A percentile compares a stretch with the other conserved stretches of the same genome.
These are phyloP conservation scores for Trichoderma gamsii DNA, from an alignment of 495 filamentous ascomycete genomes.

Conservation along the genomic window DNA sequence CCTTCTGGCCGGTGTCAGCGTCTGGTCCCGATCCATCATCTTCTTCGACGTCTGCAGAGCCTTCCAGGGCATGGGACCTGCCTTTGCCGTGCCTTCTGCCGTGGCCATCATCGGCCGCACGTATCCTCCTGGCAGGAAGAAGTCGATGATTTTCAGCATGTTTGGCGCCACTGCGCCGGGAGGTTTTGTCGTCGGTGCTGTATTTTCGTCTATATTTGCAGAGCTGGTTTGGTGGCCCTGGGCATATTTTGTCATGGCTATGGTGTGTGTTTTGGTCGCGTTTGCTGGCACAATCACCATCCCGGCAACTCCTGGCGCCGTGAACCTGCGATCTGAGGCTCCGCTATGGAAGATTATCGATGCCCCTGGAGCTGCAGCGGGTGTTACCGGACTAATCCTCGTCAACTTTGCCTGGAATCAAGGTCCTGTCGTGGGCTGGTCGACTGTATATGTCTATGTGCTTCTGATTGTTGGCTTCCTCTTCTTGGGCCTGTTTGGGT, in stretches of 20 bases:
- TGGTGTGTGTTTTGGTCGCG: slow-evolving; percentile 39
- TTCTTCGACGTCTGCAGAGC: slow-evolving; percentile 56
- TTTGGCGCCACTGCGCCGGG: slow-evolving; percentile 58
- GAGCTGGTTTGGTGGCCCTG: slow-evolving; percentile 57
- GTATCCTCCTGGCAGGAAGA: slow-evolving; percentile 47
- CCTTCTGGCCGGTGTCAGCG: slow-evolving; percentile 51
- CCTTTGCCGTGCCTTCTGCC: slow-evolving; percentile 55
- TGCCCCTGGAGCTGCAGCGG: slow-evolving; percentile 40
- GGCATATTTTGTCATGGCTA: slow-evolving; percentile 52
- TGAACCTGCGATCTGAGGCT: slow-evolving; percentile 19
- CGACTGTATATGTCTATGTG: slow-evolving; percentile 43
- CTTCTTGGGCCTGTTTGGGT: slow-evolving; percentile 44
- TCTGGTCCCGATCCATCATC: slow-evolving; percentile 27
- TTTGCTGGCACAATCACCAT: slow-evolving; percentile 38
- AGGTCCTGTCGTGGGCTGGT: slow-evolving; percentile 53
- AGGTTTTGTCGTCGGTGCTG: slow-evolving; percentile 47
- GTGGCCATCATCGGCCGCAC: slow-evolving; percentile 53
- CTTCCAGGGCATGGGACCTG: slow-evolving; percentile 56
- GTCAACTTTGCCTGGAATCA: slow-evolving; percentile 58
- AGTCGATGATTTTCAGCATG: slow-evolving; percentile 54
- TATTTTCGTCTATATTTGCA: slow-evolving; percentile 47
- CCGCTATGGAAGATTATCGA: slow-evolving; percentile 41
- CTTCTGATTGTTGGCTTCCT: slow-evolving; percentile 50
- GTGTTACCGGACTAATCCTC: slow-evolving; percentile 50
- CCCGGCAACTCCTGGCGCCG: slow-evolving; percentile 29